phyloP scores from a whole-genome alignment of 805 yeast species.

The Hanseniaspora meyeri region DNA sequence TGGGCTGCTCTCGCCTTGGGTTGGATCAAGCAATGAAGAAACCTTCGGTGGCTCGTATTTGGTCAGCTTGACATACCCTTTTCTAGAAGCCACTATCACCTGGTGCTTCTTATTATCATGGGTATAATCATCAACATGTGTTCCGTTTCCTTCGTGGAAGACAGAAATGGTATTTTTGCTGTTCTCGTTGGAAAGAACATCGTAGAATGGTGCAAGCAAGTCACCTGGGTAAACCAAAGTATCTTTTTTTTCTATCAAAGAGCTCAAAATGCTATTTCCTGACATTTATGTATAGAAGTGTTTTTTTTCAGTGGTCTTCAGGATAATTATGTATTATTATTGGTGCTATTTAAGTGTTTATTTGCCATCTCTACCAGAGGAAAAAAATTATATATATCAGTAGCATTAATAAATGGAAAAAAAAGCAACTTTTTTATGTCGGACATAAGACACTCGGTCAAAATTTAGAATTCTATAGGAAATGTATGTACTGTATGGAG shows the following conservation, averaged over 20 bases:
- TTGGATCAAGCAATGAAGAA: constrained; percentile 8
- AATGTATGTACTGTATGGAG: constrained; percentile 74
- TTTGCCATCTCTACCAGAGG: too few species aligned
- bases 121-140: constrained; percentile 38
- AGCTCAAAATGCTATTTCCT: not conserved
- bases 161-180: constrained; percentile 28
- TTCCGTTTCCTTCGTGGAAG: constrained; percentile 55
- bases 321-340: too few species aligned
- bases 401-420: not conserved
- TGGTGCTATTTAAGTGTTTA: too few species aligned
- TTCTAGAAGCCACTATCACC: constrained; percentile 43
- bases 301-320: not conserved
- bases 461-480: constrained; percentile 35
- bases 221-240: constrained; percentile 64
- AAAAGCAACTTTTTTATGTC: not conserved
- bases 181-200: constrained; percentile 16
- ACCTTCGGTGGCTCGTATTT: constrained; percentile 19
- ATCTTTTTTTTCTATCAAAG: not conserved
- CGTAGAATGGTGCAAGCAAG: constrained; percentile 48
- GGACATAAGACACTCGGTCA: not conserved
- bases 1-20: constrained; percentile 13
- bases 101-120: constrained; percentile 29
- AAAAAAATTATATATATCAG: not conserved
- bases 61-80: constrained; percentile 42
- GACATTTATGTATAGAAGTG: not conserved